Base-by-base conservation (phyloP, 2,329 filamentous ascomycete genomes). In the Colletotrichum sidae region DNA sequence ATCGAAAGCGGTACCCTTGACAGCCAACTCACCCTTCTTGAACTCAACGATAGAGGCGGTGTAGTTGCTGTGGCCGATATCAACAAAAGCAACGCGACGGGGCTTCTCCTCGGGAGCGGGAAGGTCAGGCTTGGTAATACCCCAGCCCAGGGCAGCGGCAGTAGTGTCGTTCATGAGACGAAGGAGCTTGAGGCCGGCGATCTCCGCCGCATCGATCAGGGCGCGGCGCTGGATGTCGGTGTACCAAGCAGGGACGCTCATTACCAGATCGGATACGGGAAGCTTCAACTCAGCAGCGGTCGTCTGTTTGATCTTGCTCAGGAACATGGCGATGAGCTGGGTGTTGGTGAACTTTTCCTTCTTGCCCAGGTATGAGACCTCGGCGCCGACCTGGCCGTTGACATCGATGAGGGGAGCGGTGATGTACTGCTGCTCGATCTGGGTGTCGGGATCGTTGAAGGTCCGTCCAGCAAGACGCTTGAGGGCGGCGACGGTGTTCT, bases 101-200 rank as follows among this genome's bases (percentile, higher is more conserved):
- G 96, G 94, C 84, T 93, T 93, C 88, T 98, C 94, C 74, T 98
- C 96, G 46, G 91, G 86, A 35, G 84, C 83, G 63, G 94, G 96
- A 39, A 99, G 89, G 79, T 99, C 96, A 68, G 94, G 86, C 86
- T 99, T 98, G 74, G 96, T 97, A 84, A 99, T 98, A 78, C 96
- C 96, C 79, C 94, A 99, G 70, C 96, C 96, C 50, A 99, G 90
- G 68, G 96, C 96, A 69, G 94, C 94, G 67, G 96, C 96, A 55
- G 96, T 98, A 71, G 93, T 97, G 83, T 98, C 96, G 83, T 99
- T 99, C 86, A 99, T 96, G 69, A 99, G 86, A 67, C 96, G 90
- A 70, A 99, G 90, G 44, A 94, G 86, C 83, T 97, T 97, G 74
- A 99, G 86, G 67, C 94, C 95, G 64, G 95, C 93, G 73, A 99